phyloP scores from a whole-genome alignment of 768 basidiomycete genomes.

The Lyophyllum decastes region DNA sequence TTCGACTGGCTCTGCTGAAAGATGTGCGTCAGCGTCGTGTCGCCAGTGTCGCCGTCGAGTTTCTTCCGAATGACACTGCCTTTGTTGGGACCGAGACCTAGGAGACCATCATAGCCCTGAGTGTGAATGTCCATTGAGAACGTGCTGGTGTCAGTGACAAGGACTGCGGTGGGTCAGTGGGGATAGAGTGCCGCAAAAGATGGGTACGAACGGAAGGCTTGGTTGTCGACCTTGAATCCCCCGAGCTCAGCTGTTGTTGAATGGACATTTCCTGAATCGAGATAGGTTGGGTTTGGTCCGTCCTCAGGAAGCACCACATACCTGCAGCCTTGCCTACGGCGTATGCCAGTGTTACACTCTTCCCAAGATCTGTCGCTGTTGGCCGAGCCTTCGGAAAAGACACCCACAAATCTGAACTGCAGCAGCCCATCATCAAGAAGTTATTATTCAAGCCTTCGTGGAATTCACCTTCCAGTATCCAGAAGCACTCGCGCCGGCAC shows the following conservation, averaged over 20 bases:
- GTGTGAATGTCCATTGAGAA: constrained; percentile 62
- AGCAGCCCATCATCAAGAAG: neutral
- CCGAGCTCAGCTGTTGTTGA: constrained; percentile 54
- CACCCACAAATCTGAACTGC: constrained; percentile 80
- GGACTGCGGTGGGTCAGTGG: constrained; percentile 40
- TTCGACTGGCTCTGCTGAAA: constrained; percentile 59
- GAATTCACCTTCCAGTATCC: constrained; percentile 73
- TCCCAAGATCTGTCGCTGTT: constrained; percentile 54
- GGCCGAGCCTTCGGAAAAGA: constrained; percentile 47
- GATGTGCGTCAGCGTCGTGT: constrained; percentile 64
- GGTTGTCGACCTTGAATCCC: constrained; percentile 57
- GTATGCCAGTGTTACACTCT: constrained; percentile 57
- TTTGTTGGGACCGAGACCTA: constrained; percentile 78
- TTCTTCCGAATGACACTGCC: constrained; percentile 66
- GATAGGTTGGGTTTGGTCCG: neutral
- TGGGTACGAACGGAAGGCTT: constrained; percentile 63
- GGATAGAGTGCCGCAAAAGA: constrained; percentile 1
- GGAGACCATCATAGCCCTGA: constrained; percentile 69
- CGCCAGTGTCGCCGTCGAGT: constrained; percentile 47
- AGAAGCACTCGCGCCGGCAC: constrained; percentile 58
- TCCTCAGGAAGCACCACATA: constrained; percentile 22
- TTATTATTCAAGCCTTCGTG: neutral
- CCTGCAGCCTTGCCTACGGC: constrained; percentile 70
- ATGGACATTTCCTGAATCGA: constrained; percentile 53
- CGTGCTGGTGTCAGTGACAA: constrained; percentile 60